Percentiles rank a stretch among this genome's conserved stretches.
Evolutionary conservation across 2,329 filamentous ascomycete genomes (phyloP).

Genomic region (Pseudogymnoascus sp.): DNA sequence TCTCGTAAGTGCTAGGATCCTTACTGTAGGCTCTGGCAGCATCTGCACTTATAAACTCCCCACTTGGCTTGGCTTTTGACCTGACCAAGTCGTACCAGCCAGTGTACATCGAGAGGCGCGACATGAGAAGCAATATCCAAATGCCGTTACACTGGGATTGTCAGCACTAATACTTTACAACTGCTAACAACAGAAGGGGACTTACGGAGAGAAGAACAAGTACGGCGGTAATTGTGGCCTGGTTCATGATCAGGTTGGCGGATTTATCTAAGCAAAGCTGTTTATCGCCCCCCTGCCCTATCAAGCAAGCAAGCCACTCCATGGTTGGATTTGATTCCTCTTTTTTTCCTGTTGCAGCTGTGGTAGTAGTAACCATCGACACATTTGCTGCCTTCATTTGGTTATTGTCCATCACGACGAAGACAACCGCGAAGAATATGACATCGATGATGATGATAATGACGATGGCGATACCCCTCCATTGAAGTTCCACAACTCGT

Average conservation of each 20-base stretch:
- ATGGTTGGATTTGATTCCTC: conserved; percentile 11
- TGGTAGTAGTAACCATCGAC: not conserved
- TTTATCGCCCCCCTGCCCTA: conserved; percentile 48
- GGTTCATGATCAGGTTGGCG: conserved; percentile 55
- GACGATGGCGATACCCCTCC: conserved; percentile 86
- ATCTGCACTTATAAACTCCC: conserved; percentile 85
- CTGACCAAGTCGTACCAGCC: conserved; percentile 68
- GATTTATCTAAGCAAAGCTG: conserved; percentile 56
- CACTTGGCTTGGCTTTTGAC: conserved; percentile 42
- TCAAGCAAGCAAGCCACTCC: conserved; percentile 68
- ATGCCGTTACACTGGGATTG: conserved; percentile 63
- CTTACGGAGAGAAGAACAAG: conserved; percentile 72
- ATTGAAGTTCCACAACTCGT: conserved; percentile 83
- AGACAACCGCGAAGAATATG: conserved; percentile 86
- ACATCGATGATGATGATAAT: conserved; percentile 85
- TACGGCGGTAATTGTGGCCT: conserved; percentile 71
- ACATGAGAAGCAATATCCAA: conserved; percentile 74
- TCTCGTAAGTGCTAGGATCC: conserved; percentile 68
- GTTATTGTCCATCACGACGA: conserved; percentile 76
- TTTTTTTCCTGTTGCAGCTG: not conserved
- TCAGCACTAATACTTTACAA: conserved; percentile 20
- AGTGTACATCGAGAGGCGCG: conserved; percentile 72
- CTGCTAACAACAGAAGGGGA: conserved; percentile 17
- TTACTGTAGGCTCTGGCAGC: conserved; percentile 51
- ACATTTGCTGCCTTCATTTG: conserved; percentile 50